Conservation (phyloP, 2,329 filamentous ascomycete species). For the Alternaria alternata region DNA sequence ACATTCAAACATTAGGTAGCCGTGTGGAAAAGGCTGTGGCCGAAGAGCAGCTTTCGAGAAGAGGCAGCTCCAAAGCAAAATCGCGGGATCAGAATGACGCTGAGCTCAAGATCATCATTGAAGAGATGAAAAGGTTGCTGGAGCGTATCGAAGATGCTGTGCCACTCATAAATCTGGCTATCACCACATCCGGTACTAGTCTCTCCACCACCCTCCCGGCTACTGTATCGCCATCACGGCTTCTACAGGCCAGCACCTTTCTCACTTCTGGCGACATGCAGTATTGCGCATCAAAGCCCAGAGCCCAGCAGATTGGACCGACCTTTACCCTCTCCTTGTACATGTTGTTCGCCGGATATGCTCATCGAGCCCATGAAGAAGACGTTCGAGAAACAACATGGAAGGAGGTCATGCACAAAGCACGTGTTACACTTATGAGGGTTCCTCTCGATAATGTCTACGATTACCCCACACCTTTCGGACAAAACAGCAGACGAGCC, state of each 20-base stretch:
- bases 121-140: slow-evolving; percentile 78
- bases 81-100: slow-evolving; percentile 65
- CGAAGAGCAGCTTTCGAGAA: slow-evolving; percentile 64
- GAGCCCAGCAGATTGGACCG: slow-evolving; percentile 83
- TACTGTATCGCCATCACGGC: slow-evolving; percentile 85
- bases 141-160: slow-evolving; percentile 87
- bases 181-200: slow-evolving; percentile 90
- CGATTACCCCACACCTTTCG: slow-evolving; percentile 49
- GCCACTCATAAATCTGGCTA: slow-evolving; percentile 89
- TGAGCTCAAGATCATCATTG: slow-evolving; percentile 74
- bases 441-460: slow-evolving; percentile 67
- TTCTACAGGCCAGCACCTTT: slow-evolving; percentile 92
- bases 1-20: slow-evolving; percentile 81
- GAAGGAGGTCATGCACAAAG: slow-evolving; percentile 97
- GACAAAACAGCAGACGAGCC: slow-evolving; percentile 17
- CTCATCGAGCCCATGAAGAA: slow-evolving; percentile 64
- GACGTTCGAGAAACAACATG: slow-evolving; percentile 75
- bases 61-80: slow-evolving; percentile 56
- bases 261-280: slow-evolving; percentile 86
- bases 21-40: slow-evolving; percentile 75
- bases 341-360: slow-evolving; percentile 90
- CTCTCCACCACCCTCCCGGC: slow-evolving; percentile 80
- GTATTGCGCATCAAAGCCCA: slow-evolving; percentile 71
- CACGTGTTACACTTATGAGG: slow-evolving; percentile 79
- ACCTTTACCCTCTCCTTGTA: slow-evolving; percentile 88